A percentile compares a stretch with the other conserved stretches of the same genome.
These are phyloP conservation scores for Alectoria sarmentosa DNA, from an alignment of 495 filamentous ascomycete genomes.

Conservation along the genomic window DNA sequence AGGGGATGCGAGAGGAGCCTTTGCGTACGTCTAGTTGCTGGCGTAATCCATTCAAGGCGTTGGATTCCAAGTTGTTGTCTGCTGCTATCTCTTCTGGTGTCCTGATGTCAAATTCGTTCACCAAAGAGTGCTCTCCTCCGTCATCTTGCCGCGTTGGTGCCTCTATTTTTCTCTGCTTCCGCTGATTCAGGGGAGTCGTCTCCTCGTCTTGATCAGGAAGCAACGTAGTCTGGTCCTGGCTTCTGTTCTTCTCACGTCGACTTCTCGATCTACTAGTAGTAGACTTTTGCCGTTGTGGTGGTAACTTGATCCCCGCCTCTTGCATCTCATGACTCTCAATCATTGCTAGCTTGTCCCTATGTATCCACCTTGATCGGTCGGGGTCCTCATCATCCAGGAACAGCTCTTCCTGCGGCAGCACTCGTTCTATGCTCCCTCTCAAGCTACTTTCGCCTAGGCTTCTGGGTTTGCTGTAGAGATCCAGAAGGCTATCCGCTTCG, in stretches of 20 bases:
- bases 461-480: conserved; percentile 42
- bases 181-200: conserved; percentile 14
- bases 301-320: conserved; percentile 70
- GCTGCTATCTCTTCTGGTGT: conserved; percentile 74
- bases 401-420: conserved; percentile 22
- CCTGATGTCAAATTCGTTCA: conserved; percentile 61
- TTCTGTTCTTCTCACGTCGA: conserved; percentile 45
- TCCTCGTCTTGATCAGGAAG: conserved; percentile 27
- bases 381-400: conserved; percentile 41
- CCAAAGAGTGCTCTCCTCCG: conserved; percentile 33
- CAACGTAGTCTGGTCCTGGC: conserved; percentile 41
- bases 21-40: conserved; percentile 38
- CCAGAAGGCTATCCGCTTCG: conserved; percentile 50
- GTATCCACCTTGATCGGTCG: conserved; percentile 81
- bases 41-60: conserved; percentile 33
- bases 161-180: conserved; percentile 33
- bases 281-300: conserved; percentile 39
- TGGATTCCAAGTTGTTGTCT: conserved; percentile 41
- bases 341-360: conserved; percentile 86
- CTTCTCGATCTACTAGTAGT: conserved; percentile 52
- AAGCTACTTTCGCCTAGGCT: conserved; percentile 32
- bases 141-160: conserved; percentile 41
- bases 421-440: conserved; percentile 19
- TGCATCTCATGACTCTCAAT: conserved; percentile 93
- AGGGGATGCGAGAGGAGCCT: conserved; percentile 71